These are phyloP conservation scores for Citrus cavaleriei DNA, from an alignment of 345 rosid species.

Conservation along the genomic window DNA sequence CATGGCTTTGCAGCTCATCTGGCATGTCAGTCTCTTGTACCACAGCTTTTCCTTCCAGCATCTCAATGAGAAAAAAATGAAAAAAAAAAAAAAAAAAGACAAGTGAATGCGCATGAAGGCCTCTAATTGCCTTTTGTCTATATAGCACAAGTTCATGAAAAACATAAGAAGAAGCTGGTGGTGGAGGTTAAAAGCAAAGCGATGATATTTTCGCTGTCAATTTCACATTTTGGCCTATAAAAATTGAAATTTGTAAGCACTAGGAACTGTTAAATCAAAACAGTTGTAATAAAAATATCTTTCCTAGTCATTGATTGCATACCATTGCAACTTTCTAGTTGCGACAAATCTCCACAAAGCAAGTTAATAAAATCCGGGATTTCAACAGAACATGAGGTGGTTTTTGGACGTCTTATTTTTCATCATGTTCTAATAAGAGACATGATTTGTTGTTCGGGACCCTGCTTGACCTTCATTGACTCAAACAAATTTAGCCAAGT, in stretches of 20 bases:
- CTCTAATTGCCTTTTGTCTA: neutral
- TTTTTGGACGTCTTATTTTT: neutral
- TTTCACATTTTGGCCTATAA: neutral
- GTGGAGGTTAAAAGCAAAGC: neutral
- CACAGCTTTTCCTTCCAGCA: constrained; percentile 50
- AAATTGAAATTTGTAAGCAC: constrained; percentile 1
- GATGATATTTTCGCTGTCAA: constrained; percentile 6
- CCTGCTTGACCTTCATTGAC: too few relatives aligned
- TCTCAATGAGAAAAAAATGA: constrained; percentile 10
- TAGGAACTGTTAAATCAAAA: constrained; percentile 19
- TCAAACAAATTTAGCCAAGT: neutral
- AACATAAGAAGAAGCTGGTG: constrained; percentile 7
- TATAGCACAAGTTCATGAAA: neutral
- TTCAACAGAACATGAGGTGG: neutral
- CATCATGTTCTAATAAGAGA: neutral
- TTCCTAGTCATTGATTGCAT: neutral
- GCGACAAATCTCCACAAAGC: constrained; percentile 5
- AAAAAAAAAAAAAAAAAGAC: neutral
- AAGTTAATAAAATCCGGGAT: neutral
- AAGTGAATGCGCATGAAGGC: neutral
- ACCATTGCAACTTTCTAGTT: neutral
- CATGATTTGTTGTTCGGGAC: neutral
- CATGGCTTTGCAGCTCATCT: constrained; percentile 36
- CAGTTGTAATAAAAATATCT: constrained; percentile 24
- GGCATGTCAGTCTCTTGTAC: constrained; percentile 50